Evolutionary conservation across 208 protist species (phyloP).

Genomic region (Wallacemonas rigidus): DNA sequence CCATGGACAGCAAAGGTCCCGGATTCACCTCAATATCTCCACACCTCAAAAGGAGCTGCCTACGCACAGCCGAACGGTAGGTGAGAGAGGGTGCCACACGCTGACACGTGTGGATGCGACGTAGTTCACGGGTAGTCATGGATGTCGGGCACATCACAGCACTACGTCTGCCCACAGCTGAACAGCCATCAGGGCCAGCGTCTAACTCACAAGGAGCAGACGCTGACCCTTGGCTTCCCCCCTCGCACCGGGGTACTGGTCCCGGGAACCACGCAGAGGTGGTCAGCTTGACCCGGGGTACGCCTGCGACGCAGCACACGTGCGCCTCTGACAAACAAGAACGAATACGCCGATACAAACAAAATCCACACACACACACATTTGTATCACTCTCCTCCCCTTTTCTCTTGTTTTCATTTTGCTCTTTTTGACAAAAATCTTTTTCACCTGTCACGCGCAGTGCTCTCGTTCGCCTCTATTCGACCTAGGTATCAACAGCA

Average conservation of each 20-base stretch:
- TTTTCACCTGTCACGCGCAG: background rate
- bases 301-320: no score
- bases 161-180: background rate
- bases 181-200: slow-evolving; percentile 3
- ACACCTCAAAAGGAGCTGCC: background rate
- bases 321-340: no score
- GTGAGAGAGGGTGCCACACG: slow-evolving; percentile 2
- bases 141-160: background rate
- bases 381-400: no score
- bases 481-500: no score
- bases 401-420: background rate
- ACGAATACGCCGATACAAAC: no score
- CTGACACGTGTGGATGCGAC: background rate
- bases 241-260: slow-evolving; percentile 1
- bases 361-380: no score
- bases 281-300: no score
- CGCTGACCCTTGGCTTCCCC: slow-evolving; percentile 2
- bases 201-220: background rate
- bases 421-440: background rate
- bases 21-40: background rate
- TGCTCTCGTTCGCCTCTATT: slow-evolving; percentile 22
- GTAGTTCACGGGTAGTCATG: background rate
- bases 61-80: background rate
- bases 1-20: background rate
- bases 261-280: background rate